Evolutionary conservation across 371 early-diverging fungal genomes (phyloP).

Genomic region (Mucor sp.): DNA sequence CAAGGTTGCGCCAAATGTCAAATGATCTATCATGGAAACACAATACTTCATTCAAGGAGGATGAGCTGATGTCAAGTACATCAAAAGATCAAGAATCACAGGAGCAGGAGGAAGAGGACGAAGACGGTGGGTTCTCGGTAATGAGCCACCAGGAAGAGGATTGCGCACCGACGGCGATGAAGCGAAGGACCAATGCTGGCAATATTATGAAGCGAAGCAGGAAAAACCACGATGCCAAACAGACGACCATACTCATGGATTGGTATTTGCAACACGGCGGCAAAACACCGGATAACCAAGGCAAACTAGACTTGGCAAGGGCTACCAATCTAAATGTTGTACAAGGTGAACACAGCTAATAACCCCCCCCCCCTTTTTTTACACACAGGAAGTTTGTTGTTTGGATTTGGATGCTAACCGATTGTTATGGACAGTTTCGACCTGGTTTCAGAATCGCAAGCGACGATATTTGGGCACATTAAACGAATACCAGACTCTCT

Average conservation of each 20-base stretch:
- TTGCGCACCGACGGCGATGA: neutral
- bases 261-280: slow-evolving; percentile 39
- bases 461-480: slow-evolving; percentile 39
- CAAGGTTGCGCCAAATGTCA: neutral
- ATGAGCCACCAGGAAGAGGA: neutral
- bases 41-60: neutral
- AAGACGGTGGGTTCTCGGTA: neutral
- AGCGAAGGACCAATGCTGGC: neutral
- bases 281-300: slow-evolving; percentile 25
- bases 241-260: slow-evolving; percentile 35
- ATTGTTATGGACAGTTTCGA: slow-evolving; percentile 30
- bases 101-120: neutral
- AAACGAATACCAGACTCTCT: slow-evolving; percentile 20
- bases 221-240: slow-evolving; percentile 36
- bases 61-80: neutral
- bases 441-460: slow-evolving; percentile 51
- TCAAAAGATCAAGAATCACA: neutral
- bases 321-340: slow-evolving; percentile 27
- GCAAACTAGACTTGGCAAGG: slow-evolving; percentile 24
- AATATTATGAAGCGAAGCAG: slow-evolving; percentile 24
- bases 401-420: slow-evolving; percentile 1
- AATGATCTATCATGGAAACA: neutral
- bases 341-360: slow-evolving; percentile 31
- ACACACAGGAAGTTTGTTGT: neutral
- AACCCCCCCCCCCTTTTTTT: neutral